Percentiles rank a stretch among this genome's conserved stretches.
Conservation (phyloP, 202 grass and related monocot species). For the Setaria italica region DNA sequence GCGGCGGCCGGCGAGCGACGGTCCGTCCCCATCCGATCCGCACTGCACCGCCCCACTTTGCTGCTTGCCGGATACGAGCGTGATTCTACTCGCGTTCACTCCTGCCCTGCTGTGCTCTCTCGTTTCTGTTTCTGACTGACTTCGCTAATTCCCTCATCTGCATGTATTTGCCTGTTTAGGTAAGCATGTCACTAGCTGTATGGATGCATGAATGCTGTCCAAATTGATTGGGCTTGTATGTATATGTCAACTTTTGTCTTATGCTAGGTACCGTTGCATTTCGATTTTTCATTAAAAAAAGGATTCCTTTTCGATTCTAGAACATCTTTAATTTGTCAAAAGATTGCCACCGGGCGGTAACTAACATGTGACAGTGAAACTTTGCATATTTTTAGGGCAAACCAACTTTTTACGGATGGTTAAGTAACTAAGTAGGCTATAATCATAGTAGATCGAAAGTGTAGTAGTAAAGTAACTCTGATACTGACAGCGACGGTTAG, state of each 20-base stretch:
- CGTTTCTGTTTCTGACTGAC: too few relatives aligned
- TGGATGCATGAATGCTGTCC: too few relatives aligned
- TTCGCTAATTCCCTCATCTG: too few relatives aligned
- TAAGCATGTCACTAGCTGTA: too few relatives aligned
- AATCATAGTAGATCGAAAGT: neutral
- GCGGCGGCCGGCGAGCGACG: neutral
- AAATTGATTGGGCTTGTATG: too few relatives aligned
- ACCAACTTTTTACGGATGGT: neutral
- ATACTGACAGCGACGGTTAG: neutral
- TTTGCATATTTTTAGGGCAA: neutral
- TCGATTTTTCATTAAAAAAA: too few relatives aligned
- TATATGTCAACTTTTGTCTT: neutral
- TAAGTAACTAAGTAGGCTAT: neutral
- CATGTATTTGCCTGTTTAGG: too few relatives aligned
- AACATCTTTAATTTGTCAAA: neutral
- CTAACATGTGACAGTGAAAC: neutral
- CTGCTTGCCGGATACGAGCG: neutral
- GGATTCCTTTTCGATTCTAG: neutral
- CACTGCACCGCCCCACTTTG: conserved; percentile 51
- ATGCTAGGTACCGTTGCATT: neutral
- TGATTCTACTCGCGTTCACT: neutral
- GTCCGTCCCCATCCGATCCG: conserved; percentile 38
- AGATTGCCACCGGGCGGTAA: neutral
- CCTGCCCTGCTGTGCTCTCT: too few relatives aligned
- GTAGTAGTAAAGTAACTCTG: neutral